phyloP scores from a whole-genome alignment of 768 basidiomycete genomes.

The Lanmaoa rubissima region DNA sequence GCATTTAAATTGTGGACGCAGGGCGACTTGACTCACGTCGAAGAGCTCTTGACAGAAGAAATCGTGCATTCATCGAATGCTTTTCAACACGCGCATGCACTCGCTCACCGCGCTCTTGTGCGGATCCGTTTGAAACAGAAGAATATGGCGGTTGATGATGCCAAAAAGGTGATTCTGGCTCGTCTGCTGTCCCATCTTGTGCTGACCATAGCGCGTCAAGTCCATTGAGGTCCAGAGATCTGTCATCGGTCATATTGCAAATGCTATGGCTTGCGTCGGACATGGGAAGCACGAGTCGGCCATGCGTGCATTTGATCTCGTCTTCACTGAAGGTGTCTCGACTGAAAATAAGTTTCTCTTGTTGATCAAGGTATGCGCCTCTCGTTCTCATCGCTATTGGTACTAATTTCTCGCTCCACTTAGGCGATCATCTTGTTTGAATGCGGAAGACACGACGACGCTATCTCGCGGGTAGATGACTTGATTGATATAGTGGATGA shows the following conservation, averaged over 20 bases:
- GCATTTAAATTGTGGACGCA: slow-evolving; percentile 1
- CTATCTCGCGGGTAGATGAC: slow-evolving; percentile 4
- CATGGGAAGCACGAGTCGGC: slow-evolving; percentile 4
- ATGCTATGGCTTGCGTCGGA: background rate
- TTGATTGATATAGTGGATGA: background rate
- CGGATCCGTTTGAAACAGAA: background rate
- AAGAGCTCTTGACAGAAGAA: slow-evolving; percentile 1
- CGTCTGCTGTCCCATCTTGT: too few relatives aligned
- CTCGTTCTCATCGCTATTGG: too few relatives aligned
- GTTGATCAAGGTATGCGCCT: too few relatives aligned
- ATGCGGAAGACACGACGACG: background rate
- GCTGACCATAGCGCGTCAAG: background rate
- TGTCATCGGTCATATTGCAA: slow-evolving; percentile 8
- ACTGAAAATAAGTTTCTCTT: background rate
- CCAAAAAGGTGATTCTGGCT: background rate
- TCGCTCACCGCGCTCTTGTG: background rate
- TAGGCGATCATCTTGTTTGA: too few relatives aligned
- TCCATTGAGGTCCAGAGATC: slow-evolving; percentile 9
- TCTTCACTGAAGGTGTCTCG: background rate
- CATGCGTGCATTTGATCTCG: slow-evolving; percentile 10
- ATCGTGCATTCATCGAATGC: background rate
- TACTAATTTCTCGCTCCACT: too few relatives aligned
- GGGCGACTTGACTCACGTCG: background rate
- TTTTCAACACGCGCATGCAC: background rate
- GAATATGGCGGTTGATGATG: slow-evolving; percentile 2